These are phyloP conservation scores for Monosporascus sp. DNA, from an alignment of 2,329 filamentous ascomycete species.

Conservation along the genomic window DNA sequence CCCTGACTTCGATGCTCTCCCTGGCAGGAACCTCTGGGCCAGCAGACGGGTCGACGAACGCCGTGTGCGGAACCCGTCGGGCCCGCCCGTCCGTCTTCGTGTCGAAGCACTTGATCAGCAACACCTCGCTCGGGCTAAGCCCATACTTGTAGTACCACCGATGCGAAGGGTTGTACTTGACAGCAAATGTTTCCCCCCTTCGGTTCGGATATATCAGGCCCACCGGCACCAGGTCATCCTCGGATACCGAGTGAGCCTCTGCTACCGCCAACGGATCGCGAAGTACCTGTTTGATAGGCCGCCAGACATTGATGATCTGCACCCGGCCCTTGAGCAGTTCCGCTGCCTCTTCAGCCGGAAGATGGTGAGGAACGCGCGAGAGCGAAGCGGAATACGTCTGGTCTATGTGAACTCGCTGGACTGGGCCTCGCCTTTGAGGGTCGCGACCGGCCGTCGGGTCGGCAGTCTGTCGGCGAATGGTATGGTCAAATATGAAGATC, in stretches of 20 bases:
- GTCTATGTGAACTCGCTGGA: constrained; percentile 52
- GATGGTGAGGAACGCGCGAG: constrained; percentile 36
- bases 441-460: constrained; percentile 51
- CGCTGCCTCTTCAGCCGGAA: constrained; percentile 37
- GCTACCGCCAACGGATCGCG: constrained; percentile 51
- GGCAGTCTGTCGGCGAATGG: constrained; percentile 36
- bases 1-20: constrained; percentile 55
- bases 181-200: constrained; percentile 42
- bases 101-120: constrained; percentile 59
- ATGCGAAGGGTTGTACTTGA: constrained; percentile 35
- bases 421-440: constrained; percentile 31
- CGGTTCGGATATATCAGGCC: constrained; percentile 46
- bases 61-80: constrained; percentile 48
- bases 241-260: constrained; percentile 42
- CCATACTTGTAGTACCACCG: constrained; percentile 49
- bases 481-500: constrained; percentile 59
- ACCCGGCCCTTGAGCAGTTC: constrained; percentile 39
- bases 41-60: constrained; percentile 43
- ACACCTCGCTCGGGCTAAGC: constrained; percentile 47
- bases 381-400: constrained; percentile 43
- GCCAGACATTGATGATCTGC: constrained; percentile 52
- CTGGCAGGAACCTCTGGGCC: constrained; percentile 38
- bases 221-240: constrained; percentile 43
- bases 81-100: constrained; percentile 49
- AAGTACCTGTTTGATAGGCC: constrained; percentile 43